Evolutionary conservation across 306 rosid genomes (phyloP), one percentile per base, ranked within the genome.

Genomic region (Crataegus laevigata): DNA sequence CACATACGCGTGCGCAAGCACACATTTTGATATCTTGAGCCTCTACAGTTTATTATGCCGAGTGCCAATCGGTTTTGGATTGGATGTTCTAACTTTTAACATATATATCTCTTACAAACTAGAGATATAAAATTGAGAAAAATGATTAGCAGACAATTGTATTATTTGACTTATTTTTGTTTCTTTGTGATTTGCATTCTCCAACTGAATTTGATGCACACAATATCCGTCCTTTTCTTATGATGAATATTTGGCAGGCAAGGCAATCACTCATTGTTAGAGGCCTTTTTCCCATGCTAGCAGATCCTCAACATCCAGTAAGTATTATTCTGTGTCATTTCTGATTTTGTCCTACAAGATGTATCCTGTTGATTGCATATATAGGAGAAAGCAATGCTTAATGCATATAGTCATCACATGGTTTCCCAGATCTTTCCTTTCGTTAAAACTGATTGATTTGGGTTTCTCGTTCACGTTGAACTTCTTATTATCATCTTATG

Each of bases 291-390:
- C 98, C 98, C 76, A 83, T 86, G 91, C 97, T 94, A 61, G 98
- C 98, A 15, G 98, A 94, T 81, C 96, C 98, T 75, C 88, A 92
- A 60, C 98, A 91, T 82, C 97, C 96, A 6, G 97, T 94, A 89
- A 82, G 96, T 85, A 69, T 55, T 30, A 32, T 40, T 74, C 28
- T 28, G 29, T 50, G 5, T 43, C 13, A 59, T 59, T 26, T 77
- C 42, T 38, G 43, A 38, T 38, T 38, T 38, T 38, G 43, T 38
- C 43, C 43, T 38, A 38, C 11, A 29, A 62, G 22, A 62, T 62
- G 18, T 17, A 29, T 28, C 38, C 12, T 62, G 67, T 17, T 26
- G 66, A 26, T 60, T 62, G 34, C 40, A 17, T 6, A 6, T 34
- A 34, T 29, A 17, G 67, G 67, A 17, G 67, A 62, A 62, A 62